Evolutionary conservation across 2,329 filamentous ascomycete genomes (phyloP), one percentile per base, ranked within the genome.

Genomic region (Anthostomella pinea): DNA sequence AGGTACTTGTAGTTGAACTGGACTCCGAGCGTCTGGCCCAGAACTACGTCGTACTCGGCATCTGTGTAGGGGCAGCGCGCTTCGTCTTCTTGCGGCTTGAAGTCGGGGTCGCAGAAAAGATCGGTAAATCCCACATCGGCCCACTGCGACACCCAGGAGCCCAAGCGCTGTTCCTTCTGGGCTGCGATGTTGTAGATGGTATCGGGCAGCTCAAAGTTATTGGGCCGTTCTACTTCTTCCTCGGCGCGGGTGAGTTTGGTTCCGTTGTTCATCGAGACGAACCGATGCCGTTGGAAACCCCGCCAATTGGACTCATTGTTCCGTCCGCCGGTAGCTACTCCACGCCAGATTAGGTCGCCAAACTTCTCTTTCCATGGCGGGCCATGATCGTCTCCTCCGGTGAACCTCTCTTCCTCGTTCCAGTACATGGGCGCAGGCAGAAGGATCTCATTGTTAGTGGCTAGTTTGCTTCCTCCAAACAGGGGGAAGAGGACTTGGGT

Each of bases 241-340:
- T 82, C 74, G 3, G 73, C 74, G 6, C 60, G 54, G 5, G 53
- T 52, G 4, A 85, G 66, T 38, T 69, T 72, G 6, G 81, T 84
- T 8, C 68, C 74, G 49, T 89, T 88, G 53, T 81, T 74, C 79
- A 88, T 84, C 29, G 79, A 70, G 2, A 87, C 73, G 54, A 89
- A 86, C 2, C 85, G 81, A 54, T 88, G 85, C 3, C 85, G 77
- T 46, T 89, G 84, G 53, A 87, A 88, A 0, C 79, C 75, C 8
- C 69, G 75, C 85, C 85, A 89, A 50, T 81, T 87, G 18, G 71
- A 49, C 57, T 68, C 52, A 47, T 69, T 64, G 47, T 84, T 80
- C 24, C 63, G 62, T 1, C 81, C 82, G 3, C 81, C 81, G 2
- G 81, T 83, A 2, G 79, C 81, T 7, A 83, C 79, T 21, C 81